Conservation (phyloP, 768 basidiomycete genomes). For the Panaeolus papilionaceus region DNA sequence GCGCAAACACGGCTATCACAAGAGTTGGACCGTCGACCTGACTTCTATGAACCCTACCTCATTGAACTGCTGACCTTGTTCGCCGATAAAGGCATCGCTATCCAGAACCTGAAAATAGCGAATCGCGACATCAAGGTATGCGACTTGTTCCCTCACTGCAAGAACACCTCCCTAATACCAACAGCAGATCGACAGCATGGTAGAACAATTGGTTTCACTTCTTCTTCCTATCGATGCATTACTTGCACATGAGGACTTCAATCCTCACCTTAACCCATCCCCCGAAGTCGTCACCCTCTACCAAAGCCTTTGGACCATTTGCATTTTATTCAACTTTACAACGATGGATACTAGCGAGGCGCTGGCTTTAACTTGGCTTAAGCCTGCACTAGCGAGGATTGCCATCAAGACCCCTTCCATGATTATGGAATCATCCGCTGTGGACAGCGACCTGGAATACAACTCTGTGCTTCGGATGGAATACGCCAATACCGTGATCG, state of each 20-base stretch:
- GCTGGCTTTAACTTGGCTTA: conserved; percentile 79
- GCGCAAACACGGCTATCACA: conserved; percentile 91
- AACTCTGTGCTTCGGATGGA: conserved; percentile 90
- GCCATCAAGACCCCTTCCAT: conserved; percentile 87
- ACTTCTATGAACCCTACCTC: conserved; percentile 81
- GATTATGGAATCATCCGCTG: conserved; percentile 80
- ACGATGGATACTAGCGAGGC: conserved; percentile 56
- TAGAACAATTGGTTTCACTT: conserved; percentile 86
- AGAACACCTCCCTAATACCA: conserved; percentile 11
- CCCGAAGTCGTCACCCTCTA: conserved; percentile 76
- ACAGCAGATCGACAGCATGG: conserved; percentile 77
- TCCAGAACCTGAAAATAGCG: conserved; percentile 79
- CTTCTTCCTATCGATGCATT: conserved; percentile 92
- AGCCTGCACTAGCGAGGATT: conserved; percentile 77
- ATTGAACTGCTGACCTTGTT: conserved; percentile 87
- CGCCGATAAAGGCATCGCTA: conserved; percentile 88
- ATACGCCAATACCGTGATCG: conserved; percentile 76
- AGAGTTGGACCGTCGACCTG: conserved; percentile 74
- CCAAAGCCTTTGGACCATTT: conserved; percentile 94
- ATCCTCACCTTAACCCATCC: conserved; percentile 59
- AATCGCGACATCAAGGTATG: conserved; percentile 72
- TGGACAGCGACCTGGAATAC: conserved; percentile 90
- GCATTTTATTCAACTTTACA: conserved; percentile 86
- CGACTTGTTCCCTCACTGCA: conserved; percentile 1
- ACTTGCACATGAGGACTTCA: conserved; percentile 72